Evolutionary conservation across 306 rosid species (phyloP).

Genomic region (Cicer cuneatum): DNA sequence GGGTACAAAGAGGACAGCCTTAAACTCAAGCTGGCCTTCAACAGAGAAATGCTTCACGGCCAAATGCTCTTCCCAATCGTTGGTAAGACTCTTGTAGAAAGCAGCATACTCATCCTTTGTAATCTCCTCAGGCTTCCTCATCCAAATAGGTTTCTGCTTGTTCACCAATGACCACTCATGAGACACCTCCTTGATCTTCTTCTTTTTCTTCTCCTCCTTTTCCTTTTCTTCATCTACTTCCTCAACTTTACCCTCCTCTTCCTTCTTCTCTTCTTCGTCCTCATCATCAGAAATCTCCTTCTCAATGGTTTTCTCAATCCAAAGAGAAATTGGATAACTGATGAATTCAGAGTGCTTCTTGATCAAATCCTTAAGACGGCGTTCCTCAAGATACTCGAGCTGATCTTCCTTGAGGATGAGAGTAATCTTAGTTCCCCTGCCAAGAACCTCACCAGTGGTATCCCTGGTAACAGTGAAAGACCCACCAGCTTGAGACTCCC

Average conservation of each 20-base stretch:
- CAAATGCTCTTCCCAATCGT: conserved; percentile 96
- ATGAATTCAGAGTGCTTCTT: conserved; percentile 97
- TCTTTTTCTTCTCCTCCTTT: conserved; percentile 86
- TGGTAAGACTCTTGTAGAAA: conserved; percentile 89
- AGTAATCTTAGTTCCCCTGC: conserved; percentile 86
- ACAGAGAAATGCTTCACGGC: conserved; percentile 96
- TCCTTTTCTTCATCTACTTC: conserved; percentile 89
- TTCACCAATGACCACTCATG: conserved; percentile 91
- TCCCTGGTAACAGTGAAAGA: conserved; percentile 93
- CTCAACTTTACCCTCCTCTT: conserved; percentile 92
- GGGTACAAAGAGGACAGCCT: conserved; percentile 90
- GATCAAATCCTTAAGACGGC: conserved; percentile 81
- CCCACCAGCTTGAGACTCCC: conserved; percentile 99
- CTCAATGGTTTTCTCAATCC: conserved; percentile 91
- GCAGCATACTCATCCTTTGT: conserved; percentile 90
- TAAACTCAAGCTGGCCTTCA: conserved; percentile 93
- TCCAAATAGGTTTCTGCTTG: conserved; percentile 97
- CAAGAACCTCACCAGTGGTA: conserved; percentile 74
- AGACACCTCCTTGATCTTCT: conserved; percentile 87
- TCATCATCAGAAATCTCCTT: conserved; percentile 95
- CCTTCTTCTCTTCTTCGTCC: conserved; percentile 92
- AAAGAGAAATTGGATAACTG: conserved; percentile 94
- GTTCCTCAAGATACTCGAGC: conserved; percentile 93
- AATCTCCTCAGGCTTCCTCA: conserved; percentile 97
- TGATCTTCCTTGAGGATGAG: conserved; percentile 91